These are phyloP conservation scores for Diaporthe capsici DNA, from an alignment of 2,329 filamentous ascomycete genomes.

Conservation along the genomic window DNA sequence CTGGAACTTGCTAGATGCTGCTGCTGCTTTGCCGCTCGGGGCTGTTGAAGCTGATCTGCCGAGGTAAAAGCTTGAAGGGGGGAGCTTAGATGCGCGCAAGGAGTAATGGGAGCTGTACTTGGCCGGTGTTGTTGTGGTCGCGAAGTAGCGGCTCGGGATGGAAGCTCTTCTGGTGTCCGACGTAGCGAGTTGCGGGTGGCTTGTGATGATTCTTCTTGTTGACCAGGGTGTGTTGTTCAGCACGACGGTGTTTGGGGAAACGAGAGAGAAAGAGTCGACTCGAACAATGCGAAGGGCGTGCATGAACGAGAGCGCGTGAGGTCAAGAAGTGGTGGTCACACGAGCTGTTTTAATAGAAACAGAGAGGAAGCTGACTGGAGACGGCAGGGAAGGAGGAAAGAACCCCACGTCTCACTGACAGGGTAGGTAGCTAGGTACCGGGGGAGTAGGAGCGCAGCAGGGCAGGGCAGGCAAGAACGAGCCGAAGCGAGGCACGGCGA, in stretches of 20 bases:
- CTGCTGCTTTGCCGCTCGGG: neutral
- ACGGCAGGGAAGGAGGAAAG: neutral
- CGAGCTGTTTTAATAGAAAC: slow-evolving; percentile 28
- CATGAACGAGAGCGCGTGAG: slow-evolving; percentile 18
- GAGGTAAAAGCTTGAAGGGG: neutral
- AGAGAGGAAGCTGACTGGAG: slow-evolving; percentile 11
- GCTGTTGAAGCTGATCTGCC: neutral
- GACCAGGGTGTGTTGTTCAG: neutral
- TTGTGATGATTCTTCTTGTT: neutral
- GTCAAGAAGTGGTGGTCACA: slow-evolving; percentile 10
- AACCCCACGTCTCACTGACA: slow-evolving; percentile 16
- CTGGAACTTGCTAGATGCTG: neutral
- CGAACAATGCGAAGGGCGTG: slow-evolving; percentile 28
- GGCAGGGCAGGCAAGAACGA: neutral
- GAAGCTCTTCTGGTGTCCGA: neutral
- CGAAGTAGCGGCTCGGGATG: neutral
- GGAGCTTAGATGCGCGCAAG: neutral
- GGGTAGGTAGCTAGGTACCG: neutral
- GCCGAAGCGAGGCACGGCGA: slow-evolving; percentile 23
- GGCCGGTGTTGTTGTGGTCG: neutral
- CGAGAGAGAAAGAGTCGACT: slow-evolving; percentile 8
- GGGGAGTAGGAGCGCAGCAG: slow-evolving; percentile 3
- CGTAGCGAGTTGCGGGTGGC: neutral
- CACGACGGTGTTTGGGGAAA: neutral
- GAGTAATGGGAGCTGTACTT: neutral